Evolutionary conservation across 768 basidiomycete genomes (phyloP), one percentile per base, ranked within the genome.

Genomic region (Mycena metata): DNA sequence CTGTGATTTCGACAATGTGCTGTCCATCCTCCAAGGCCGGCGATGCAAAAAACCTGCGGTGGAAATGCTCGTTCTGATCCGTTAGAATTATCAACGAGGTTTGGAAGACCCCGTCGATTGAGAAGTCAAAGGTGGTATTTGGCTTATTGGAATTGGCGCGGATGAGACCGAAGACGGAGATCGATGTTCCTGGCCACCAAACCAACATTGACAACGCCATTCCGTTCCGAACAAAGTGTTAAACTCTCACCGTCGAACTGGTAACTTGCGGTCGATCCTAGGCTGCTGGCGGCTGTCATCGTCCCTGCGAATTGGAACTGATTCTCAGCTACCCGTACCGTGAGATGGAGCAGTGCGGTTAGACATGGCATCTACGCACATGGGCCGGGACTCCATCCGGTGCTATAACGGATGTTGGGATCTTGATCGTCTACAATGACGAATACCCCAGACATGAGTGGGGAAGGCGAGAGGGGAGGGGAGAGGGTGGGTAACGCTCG

Each of bases 401-500:
- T 5, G 39, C 49, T 61, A 17, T 42, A 61, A 43, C 5, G 39
- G 26, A 61, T 42, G 35, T 23, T 46, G 7, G 60, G 50, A 33
- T 61, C 60, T 39, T 61, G 60, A 35, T 61, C 60, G 50, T 61
- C 60, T 10, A 61, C 60, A 33, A 61, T 61, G 12, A 61, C 62
- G 42, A 54, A 64, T 54, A 54, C 16, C 15, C 62, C 62, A 13
- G 62, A 54, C 62, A 55, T 64, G 4, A 36, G n/a, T 16, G 30
- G 51, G 17, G 19, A 33, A 13, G 1, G 13, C 12, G 16, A 30
- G 26, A 52, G 33, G 30, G 30, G 6, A 30, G 30, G 30, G 30
- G 6, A 30, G 30, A 30, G 30, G 3, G 30, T 30, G 30, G 30
- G 30, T 6, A 30, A 30, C 30, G 30, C 30, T 6, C 30, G 30